Percentiles rank a stretch among this genome's conserved stretches.
Conservation (phyloP, 345 rosid genomes). For the Luvunga scandens region DNA sequence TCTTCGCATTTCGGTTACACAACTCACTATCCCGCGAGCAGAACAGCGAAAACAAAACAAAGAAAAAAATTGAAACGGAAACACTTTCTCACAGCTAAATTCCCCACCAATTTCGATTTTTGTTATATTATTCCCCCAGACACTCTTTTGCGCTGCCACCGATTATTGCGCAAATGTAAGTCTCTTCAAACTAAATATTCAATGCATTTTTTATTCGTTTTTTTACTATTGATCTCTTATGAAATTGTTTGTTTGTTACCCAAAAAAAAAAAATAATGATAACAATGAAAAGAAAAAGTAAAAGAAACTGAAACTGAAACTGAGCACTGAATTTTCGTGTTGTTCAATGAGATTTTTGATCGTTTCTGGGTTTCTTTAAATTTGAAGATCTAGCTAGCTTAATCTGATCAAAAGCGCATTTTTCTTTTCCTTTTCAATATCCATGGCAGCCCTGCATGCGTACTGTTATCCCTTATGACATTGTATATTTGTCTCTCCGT, state of each 20-base stretch:
- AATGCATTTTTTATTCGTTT: neutral
- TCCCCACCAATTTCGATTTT: neutral
- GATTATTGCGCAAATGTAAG: neutral
- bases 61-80: neutral
- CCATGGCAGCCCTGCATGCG: neutral
- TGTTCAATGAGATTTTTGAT: neutral
- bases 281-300: no score
- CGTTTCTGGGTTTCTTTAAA: neutral
- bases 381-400: neutral
- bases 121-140: neutral
- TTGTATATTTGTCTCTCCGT: neutral
- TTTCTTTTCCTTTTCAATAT: neutral
- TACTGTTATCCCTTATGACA: neutral
- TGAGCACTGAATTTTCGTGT: neutral
- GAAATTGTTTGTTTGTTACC: neutral
- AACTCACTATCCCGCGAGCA: neutral
- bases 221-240: neutral
- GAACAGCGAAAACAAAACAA: neutral
- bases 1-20: slow-evolving; percentile 5
- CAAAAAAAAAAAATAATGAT: no score
- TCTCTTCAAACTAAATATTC: neutral
- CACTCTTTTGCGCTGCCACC: neutral
- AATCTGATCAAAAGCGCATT: neutral
- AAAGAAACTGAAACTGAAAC: neutral
- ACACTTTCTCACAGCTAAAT: neutral